phyloP scores from a whole-genome alignment of 805 yeast genomes.

The Torulaspora franciscae region DNA sequence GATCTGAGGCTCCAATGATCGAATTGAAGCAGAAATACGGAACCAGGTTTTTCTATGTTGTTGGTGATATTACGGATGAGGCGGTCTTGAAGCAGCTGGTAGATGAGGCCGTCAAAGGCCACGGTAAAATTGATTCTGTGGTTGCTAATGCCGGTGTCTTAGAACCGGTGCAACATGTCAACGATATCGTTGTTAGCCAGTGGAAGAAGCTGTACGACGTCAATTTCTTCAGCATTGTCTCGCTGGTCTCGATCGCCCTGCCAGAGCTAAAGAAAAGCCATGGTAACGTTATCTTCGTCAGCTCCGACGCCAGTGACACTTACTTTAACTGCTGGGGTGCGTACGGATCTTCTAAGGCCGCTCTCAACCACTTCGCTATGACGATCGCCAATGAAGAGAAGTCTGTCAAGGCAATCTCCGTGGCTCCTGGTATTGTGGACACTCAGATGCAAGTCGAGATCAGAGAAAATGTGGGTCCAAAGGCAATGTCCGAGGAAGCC shows the following conservation, averaged over 20 bases:
- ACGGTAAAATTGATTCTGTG: slow-evolving; percentile 57
- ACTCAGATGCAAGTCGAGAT: slow-evolving; percentile 84
- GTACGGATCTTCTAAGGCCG: slow-evolving; percentile 89
- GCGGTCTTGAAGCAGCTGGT: slow-evolving; percentile 36
- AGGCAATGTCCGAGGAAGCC: slow-evolving; percentile 55
- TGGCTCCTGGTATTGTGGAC: slow-evolving; percentile 95
- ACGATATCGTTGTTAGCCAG: slow-evolving; percentile 37
- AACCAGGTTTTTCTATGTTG: slow-evolving; percentile 46
- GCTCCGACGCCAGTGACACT: slow-evolving; percentile 79
- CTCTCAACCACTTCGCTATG: slow-evolving; percentile 68
- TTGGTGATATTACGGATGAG: slow-evolving; percentile 56
- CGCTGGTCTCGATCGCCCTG: slow-evolving; percentile 48
- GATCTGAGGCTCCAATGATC: slow-evolving; percentile 49
- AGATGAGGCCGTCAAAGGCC: slow-evolving; percentile 41
- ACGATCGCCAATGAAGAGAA: slow-evolving; percentile 67
- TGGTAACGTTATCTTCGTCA: slow-evolving; percentile 72
- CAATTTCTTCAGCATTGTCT: slow-evolving; percentile 72
- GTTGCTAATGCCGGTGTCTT: slow-evolving; percentile 80
- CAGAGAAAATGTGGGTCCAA: slow-evolving; percentile 54
- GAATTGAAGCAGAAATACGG: slow-evolving; percentile 44
- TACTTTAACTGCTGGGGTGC: slow-evolving; percentile 64
- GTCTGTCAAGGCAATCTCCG: slow-evolving; percentile 47
- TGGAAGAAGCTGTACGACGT: slow-evolving; percentile 70
- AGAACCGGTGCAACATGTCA: slow-evolving; percentile 65
- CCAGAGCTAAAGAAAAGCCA: slow-evolving; percentile 51